A percentile compares a stretch with the other conserved stretches of the same genome.
phyloP scores from a whole-genome alignment of 176 grass and related monocot species.

The Aegilops longissima region DNA sequence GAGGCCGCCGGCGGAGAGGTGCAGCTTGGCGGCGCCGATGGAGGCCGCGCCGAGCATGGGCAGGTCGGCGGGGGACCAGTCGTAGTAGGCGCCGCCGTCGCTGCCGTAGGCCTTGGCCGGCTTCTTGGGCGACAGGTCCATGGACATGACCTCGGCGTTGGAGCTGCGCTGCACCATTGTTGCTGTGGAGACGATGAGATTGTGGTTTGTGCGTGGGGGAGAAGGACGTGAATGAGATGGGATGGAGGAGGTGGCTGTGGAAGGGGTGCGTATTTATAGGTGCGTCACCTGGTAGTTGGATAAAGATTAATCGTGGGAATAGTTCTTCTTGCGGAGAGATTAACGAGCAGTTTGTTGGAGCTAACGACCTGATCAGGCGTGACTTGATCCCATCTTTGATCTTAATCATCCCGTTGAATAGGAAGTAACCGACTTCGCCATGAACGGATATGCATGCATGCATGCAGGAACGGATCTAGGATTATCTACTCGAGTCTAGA shows the following conservation, averaged over 20 bases:
- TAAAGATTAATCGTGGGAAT: neutral
- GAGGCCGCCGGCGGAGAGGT: slow-evolving; percentile 45
- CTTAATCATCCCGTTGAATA: too few species aligned
- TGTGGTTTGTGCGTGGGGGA: neutral
- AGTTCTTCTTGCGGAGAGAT: neutral
- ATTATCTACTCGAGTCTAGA: too few species aligned
- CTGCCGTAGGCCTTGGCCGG: slow-evolving; percentile 39
- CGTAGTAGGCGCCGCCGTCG: slow-evolving; percentile 58
- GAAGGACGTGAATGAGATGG: neutral
- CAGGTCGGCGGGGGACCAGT: slow-evolving; percentile 60
- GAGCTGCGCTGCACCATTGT: neutral
- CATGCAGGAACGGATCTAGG: too few species aligned
- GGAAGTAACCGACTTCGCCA: too few species aligned
- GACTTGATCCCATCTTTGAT: too few species aligned
- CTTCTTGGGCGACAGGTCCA: slow-evolving; percentile 52
- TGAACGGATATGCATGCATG: too few species aligned
- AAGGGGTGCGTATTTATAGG: neutral
- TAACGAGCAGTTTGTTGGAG: neutral
- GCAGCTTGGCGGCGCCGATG: slow-evolving; percentile 80
- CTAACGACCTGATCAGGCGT: neutral
- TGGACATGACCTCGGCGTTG: slow-evolving; percentile 3
- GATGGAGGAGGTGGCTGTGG: neutral
- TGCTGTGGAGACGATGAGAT: neutral
- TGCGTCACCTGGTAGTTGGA: neutral
- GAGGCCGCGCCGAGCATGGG: slow-evolving; percentile 65